phyloP scores from a whole-genome alignment of 2,329 filamentous ascomycete genomes.

The Escovopsis sp. region DNA sequence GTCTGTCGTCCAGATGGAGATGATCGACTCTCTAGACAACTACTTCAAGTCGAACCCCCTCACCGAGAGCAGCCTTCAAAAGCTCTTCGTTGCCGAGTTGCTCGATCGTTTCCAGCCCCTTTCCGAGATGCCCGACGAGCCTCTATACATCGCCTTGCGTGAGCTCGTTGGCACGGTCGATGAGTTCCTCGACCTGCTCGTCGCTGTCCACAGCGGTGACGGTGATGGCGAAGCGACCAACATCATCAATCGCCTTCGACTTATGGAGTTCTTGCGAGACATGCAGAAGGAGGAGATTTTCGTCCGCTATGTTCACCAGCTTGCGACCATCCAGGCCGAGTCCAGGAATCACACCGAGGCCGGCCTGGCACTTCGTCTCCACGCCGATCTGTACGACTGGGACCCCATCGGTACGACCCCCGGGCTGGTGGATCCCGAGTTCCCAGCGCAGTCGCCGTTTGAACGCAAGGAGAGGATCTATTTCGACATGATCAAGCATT shows the following conservation, averaged over 20 bases:
- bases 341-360: constrained; percentile 74
- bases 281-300: constrained; percentile 98
- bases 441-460: constrained; percentile 73
- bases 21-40: constrained; percentile 83
- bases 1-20: constrained; percentile 82
- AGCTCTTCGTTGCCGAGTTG: constrained; percentile 80
- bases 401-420: constrained; percentile 54
- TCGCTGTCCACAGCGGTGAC: constrained; percentile 73
- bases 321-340: constrained; percentile 62
- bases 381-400: constrained; percentile 90
- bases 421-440: constrained; percentile 56
- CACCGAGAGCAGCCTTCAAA: constrained; percentile 80
- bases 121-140: constrained; percentile 50
- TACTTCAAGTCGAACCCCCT: constrained; percentile 82
- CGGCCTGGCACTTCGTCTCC: constrained; percentile 73
- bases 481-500: constrained; percentile 88
- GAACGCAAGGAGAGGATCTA: constrained; percentile 87
- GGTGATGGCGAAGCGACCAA: constrained; percentile 59
- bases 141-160: constrained; percentile 60
- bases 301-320: constrained; percentile 85
- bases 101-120: constrained; percentile 66
- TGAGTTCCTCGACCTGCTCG: constrained; percentile 78
- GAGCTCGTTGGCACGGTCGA: constrained; percentile 74
- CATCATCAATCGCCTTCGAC: constrained; percentile 72
- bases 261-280: constrained; percentile 94